Conservation (phyloP, 495 filamentous ascomycete species). For the Penicillium robsamsonii region DNA sequence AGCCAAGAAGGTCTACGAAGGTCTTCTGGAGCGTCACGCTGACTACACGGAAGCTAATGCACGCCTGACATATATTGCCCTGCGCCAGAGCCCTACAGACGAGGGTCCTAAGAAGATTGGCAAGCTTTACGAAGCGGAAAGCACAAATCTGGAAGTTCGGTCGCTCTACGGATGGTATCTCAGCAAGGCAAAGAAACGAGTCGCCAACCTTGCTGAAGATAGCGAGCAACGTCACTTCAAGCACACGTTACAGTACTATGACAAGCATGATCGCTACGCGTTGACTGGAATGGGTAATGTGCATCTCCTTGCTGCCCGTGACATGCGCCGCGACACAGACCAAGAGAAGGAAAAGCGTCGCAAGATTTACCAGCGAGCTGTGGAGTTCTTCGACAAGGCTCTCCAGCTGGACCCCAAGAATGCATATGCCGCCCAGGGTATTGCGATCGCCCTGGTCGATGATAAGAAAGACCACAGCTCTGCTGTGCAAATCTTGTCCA, state of each 20-base stretch:
- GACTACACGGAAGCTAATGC: slow-evolving; percentile 91
- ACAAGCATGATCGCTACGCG: slow-evolving; percentile 96
- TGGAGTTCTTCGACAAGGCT: slow-evolving; percentile 98
- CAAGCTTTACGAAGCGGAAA: slow-evolving; percentile 75
- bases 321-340: slow-evolving; percentile 90
- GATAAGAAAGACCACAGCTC: slow-evolving; percentile 81
- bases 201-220: slow-evolving; percentile 80
- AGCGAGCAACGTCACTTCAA: slow-evolving; percentile 92
- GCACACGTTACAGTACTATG: slow-evolving; percentile 86
- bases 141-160: slow-evolving; percentile 83
- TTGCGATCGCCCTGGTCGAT: slow-evolving; percentile 89
- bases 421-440: slow-evolving; percentile 92
- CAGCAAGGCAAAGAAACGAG: slow-evolving; percentile 75
- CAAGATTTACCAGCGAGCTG: slow-evolving; percentile 81
- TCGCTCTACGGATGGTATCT: slow-evolving; percentile 94
- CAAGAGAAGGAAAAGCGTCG: slow-evolving; percentile 84
- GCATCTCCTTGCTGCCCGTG: slow-evolving; percentile 77
- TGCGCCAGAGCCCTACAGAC: slow-evolving; percentile 77
- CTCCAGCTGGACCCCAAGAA: slow-evolving; percentile 89
- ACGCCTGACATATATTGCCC: slow-evolving; percentile 81
- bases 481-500: slow-evolving; percentile 82
- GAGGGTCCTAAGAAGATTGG: slow-evolving; percentile 82
- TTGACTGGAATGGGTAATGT: slow-evolving; percentile 96
- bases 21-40: slow-evolving; percentile 72
- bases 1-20: slow-evolving; percentile 83